A percentile compares a stretch with the other conserved stretches of the same genome.
These are phyloP conservation scores for Santalum album DNA, from an alignment of 164 flowering plant species.

Conservation along the genomic window DNA sequence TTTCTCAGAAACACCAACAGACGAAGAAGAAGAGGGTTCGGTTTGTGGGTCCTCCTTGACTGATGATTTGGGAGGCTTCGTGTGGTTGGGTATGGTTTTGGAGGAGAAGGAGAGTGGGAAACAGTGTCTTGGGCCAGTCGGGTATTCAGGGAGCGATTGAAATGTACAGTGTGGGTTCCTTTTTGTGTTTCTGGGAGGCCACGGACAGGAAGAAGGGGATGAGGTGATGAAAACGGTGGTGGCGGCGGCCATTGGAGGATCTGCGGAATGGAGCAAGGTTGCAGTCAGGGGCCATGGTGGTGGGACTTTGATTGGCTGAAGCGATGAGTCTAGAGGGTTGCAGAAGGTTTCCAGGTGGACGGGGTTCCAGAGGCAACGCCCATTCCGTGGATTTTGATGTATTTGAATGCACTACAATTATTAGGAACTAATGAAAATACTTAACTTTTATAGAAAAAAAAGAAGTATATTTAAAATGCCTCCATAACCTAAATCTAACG, in stretches of 20 bases:
- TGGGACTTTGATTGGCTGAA: background rate
- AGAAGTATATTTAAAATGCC: too few relatives aligned
- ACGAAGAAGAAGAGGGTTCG: slow-evolving; percentile 24
- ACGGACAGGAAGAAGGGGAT: slow-evolving; percentile 12
- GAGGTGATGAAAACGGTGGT: slow-evolving; percentile 20
- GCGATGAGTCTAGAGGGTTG: slow-evolving; percentile 38
- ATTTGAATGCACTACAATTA: too few relatives aligned
- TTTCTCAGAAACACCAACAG: slow-evolving; percentile 24
- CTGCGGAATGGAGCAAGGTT: background rate
- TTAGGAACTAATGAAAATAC: too few relatives aligned
- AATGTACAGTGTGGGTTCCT: background rate
- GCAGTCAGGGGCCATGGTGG: slow-evolving; percentile 6
- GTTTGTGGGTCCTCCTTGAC: slow-evolving; percentile 26
- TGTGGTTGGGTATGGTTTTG: slow-evolving; percentile 9
- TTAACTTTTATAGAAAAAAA: too few relatives aligned
- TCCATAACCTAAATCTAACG: too few relatives aligned
- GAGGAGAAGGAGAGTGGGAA: slow-evolving; percentile 12
- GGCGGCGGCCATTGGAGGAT: slow-evolving; percentile 20
- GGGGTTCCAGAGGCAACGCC: slow-evolving; percentile 7
- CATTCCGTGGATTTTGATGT: too few relatives aligned
- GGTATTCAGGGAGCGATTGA: slow-evolving; percentile 8
- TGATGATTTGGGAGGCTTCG: slow-evolving; percentile 21
- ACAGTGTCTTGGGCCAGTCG: slow-evolving; percentile 4
- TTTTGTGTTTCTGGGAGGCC: background rate
- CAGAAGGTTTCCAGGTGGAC: slow-evolving; percentile 31